A percentile compares a stretch with the other conserved stretches of the same genome.
These are phyloP conservation scores for Amanita molliuscula DNA, from an alignment of 768 basidiomycete species.

Conservation along the genomic window DNA sequence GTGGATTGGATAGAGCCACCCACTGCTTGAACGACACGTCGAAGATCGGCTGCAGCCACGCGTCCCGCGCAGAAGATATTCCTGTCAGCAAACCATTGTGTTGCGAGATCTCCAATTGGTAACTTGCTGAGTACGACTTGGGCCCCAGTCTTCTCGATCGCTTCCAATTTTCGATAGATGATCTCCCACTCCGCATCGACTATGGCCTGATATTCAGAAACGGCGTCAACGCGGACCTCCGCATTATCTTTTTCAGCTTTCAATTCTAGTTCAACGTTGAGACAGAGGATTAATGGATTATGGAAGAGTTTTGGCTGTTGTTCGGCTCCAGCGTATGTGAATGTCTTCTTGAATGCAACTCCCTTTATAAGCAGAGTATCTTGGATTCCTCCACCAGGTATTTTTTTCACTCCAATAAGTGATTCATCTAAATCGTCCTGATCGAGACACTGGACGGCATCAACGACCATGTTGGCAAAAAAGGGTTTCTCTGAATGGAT, in stretches of 20 bases:
- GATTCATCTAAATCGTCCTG: constrained; percentile 92
- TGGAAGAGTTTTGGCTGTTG: constrained; percentile 94
- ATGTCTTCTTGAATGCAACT: constrained; percentile 99
- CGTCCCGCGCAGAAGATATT: constrained; percentile 99
- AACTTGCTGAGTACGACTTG: constrained; percentile 97
- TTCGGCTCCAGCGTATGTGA: constrained; percentile 98
- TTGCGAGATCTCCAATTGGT: constrained; percentile 96
- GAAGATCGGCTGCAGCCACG: constrained; percentile 81
- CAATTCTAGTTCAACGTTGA: constrained; percentile 97
- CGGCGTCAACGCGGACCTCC: constrained; percentile 93
- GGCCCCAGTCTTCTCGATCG: constrained; percentile 92
- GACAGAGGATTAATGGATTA: constrained; percentile 81
- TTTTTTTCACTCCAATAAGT: constrained; percentile 95
- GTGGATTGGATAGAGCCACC: constrained; percentile 95
- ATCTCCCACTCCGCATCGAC: constrained; percentile 99
- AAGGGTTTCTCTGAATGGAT: constrained; percentile 99
- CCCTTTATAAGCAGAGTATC: constrained; percentile 85
- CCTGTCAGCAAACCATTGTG: constrained; percentile 98
- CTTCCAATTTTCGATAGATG: constrained; percentile 94
- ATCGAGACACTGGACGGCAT: constrained; percentile 88
- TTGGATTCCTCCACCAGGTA: constrained; percentile 95
- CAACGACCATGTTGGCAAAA: constrained; percentile 98
- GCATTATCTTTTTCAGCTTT: constrained; percentile 99
- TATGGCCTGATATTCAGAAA: constrained; percentile 97
- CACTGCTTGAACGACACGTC: constrained; percentile 90